A percentile compares a stretch with the other conserved stretches of the same genome.
Conservation (phyloP, 2,329 filamentous ascomycete species). For the Zymoseptoria tritici region DNA sequence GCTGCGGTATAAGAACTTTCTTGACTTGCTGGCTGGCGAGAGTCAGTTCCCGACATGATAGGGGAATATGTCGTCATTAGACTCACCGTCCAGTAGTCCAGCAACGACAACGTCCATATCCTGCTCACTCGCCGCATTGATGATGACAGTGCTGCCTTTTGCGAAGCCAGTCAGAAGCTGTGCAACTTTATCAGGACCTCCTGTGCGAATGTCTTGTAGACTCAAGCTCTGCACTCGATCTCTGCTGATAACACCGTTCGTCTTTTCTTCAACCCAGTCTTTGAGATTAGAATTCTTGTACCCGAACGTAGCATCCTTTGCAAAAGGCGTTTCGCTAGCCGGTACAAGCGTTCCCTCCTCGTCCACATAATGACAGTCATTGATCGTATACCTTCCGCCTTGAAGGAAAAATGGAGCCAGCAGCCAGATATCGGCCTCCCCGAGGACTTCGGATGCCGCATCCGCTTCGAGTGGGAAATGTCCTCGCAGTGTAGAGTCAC, state of each 20-base stretch:
- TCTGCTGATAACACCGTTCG: conserved; percentile 34
- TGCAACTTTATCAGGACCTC: conserved; percentile 38
- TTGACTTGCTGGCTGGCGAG: conserved; percentile 24
- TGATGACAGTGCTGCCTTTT: conserved; percentile 40
- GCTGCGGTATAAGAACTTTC: conserved; percentile 41
- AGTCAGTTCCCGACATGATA: too few relatives aligned
- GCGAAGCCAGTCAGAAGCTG: conserved; percentile 34
- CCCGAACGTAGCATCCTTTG: conserved; percentile 51
- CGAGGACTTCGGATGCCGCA: conserved; percentile 41
- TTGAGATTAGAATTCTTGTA: conserved; percentile 48
- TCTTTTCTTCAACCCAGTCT: conserved; percentile 51
- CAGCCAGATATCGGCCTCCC: conserved; percentile 46
- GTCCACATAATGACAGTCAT: conserved; percentile 52
- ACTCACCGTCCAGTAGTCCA: conserved; percentile 39
- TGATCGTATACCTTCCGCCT: conserved; percentile 50
- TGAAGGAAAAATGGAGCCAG: conserved; percentile 54
- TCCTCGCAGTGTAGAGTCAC: conserved; percentile 51
- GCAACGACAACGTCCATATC: conserved; percentile 51
- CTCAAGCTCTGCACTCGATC: conserved; percentile 40
- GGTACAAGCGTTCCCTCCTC: conserved; percentile 45
- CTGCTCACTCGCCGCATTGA: conserved; percentile 48
- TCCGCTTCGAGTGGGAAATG: conserved; percentile 52
- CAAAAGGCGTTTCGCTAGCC: conserved; percentile 49
- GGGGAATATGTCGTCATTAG: too few relatives aligned
- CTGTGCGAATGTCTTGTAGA: conserved; percentile 42